Conservation (phyloP, 78 protist species). For the Dictyostelium capitatum region DNA sequence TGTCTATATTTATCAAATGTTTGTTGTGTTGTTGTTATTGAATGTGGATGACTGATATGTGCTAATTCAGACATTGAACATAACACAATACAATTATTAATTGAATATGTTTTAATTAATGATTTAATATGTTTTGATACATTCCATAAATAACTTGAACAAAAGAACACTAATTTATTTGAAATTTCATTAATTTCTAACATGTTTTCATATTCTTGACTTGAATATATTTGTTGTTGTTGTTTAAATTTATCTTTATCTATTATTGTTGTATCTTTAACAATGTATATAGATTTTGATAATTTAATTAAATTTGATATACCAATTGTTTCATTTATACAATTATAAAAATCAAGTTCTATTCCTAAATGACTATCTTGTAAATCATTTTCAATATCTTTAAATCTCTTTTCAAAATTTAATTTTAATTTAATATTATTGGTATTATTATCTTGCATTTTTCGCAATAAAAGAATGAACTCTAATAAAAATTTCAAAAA, state of each 20-base stretch:
- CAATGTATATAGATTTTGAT: background rate
- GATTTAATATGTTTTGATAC: conserved; percentile 14
- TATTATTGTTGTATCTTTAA: background rate
- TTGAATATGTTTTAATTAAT: background rate
- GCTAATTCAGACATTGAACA: conserved; percentile 47
- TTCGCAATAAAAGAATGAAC: no score
- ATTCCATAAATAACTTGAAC: conserved; percentile 44
- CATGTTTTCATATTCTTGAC: background rate
- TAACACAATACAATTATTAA: background rate
- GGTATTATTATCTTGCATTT: background rate
- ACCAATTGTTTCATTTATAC: conserved; percentile 15
- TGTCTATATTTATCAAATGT: background rate
- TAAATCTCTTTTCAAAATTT: conserved; percentile 20
- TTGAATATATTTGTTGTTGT: background rate
- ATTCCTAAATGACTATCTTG: conserved; percentile 35
- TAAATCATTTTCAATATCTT: conserved; percentile 14
- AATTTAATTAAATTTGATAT: background rate
- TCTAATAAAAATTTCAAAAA: no score
- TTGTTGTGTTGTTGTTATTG: background rate
- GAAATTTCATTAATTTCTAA: background rate
- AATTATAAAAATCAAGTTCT: conserved; percentile 12
- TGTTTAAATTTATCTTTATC: background rate
- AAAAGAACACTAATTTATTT: conserved; percentile 21
- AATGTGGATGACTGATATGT: conserved; percentile 57
- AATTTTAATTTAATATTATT: conserved; percentile 26